Percentiles rank a stretch among this genome's conserved stretches.
Conservation (phyloP, 1,284 basidiomycete genomes). For the Tylopilus orsonianus region DNA sequence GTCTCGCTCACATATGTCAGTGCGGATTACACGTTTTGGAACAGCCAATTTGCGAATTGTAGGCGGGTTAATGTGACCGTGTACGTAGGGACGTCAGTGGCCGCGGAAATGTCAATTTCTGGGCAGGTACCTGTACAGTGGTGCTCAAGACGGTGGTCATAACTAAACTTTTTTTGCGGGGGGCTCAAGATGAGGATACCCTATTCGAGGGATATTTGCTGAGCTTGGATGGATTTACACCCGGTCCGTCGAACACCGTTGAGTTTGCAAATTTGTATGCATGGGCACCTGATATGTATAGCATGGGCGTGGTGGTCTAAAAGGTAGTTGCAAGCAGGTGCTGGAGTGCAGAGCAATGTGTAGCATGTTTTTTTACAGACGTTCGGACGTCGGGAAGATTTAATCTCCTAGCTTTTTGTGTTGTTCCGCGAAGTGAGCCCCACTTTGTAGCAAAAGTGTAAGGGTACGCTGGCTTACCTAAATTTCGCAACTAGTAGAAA, state of each 20-base stretch:
- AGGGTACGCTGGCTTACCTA: too few species aligned
- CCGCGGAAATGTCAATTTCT: conserved; percentile 12
- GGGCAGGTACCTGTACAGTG: conserved; percentile 10
- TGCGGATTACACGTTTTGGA: conserved; percentile 10
- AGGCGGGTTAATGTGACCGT: conserved; percentile 8
- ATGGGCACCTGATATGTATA: conserved; percentile 10
- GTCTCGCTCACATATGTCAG: conserved; percentile 11
- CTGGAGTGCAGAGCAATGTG: too few species aligned
- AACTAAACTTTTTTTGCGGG: too few species aligned
- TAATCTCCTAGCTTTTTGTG: too few species aligned
- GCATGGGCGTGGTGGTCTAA: conserved; percentile 1
- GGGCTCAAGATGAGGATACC: conserved; percentile 9
- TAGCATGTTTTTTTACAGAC: too few species aligned
- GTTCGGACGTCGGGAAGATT: too few species aligned
- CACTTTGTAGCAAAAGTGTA: too few species aligned
- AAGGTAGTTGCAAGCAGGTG: too few species aligned
- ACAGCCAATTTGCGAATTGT: conserved; percentile 14
- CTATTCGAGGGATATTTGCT: conserved; percentile 5
- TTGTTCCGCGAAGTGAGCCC: too few species aligned
- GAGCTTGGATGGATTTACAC: conserved; percentile 5
- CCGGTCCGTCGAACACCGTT: conserved; percentile 1
- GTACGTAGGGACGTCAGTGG: background rate
- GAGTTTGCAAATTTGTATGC: conserved; percentile 4
- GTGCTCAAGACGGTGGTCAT: too few species aligned
- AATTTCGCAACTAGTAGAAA: too few species aligned